Evolutionary conservation across 2,329 filamentous ascomycete species (phyloP), one percentile per base, ranked within the genome.

Genomic region (Diaporthe destruens): DNA sequence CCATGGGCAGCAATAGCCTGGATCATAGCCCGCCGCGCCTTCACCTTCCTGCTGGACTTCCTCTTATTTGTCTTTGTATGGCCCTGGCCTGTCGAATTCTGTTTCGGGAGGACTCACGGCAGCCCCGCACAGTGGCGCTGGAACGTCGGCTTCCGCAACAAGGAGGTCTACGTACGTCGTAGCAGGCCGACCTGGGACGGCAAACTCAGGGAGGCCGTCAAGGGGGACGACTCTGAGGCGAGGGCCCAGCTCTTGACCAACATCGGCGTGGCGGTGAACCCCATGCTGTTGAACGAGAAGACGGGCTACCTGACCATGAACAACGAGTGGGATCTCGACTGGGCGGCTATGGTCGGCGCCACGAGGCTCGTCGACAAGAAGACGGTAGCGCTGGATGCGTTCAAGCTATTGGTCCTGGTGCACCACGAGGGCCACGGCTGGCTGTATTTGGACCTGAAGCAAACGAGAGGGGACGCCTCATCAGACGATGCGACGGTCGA

Each of bases 281-380:
- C 90, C 29, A 83, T 89, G 77, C 86, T 91, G 68, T 85, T 96
- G 77, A 85, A 88, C 76, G 87, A 90, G 77, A 98, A 97, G 87
- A 98, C 95, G 39, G 95, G 94, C 25, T 97, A 97, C 80, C 83
- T 97, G 75, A 91, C 96, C 76, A 93, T 97, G 86, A 93, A 95
- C 80, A 89, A 88, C 74, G 89, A 94, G 74, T 98, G 94, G 92
- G 93, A 97, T 81, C 85, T 98, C 74, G 95, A 98, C 80, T 98
- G 95, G 88, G 87, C 87, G 59, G 87, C 88, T 25, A 98, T 98
- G 94, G 85, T 94, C 16, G 84, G 87, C 74, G 94, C 94, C 5
- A 92, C 94, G 57, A 83, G 84, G 44, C 81, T 97, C 76, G 88
- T 95, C 1, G 92, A 94, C 75, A 85, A 86, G 76, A 90, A 90